Percentiles rank a stretch among this genome's conserved stretches.
These are phyloP conservation scores for Trapa incisa DNA, from an alignment of 345 rosid species.

Conservation along the genomic window DNA sequence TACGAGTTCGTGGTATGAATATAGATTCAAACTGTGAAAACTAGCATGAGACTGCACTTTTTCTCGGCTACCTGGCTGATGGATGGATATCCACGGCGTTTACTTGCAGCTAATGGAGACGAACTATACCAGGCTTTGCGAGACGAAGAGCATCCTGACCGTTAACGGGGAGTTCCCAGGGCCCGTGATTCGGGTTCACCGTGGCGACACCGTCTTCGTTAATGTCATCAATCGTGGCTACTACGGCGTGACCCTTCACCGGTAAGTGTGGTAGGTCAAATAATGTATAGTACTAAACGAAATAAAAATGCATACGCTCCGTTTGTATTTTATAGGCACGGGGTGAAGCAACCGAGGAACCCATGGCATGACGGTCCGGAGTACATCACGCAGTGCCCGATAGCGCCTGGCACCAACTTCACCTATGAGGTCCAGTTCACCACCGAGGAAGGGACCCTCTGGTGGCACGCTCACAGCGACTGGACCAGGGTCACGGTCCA, in stretches of 20 bases:
- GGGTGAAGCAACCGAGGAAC: slow-evolving; percentile 18
- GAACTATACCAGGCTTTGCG: slow-evolving; percentile 16
- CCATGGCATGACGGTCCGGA: slow-evolving; percentile 23
- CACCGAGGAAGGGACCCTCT: slow-evolving; percentile 22
- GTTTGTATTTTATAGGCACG: slow-evolving; percentile 12
- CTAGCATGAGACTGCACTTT: too few relatives aligned
- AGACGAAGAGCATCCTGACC: slow-evolving; percentile 22
- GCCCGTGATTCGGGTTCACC: slow-evolving; percentile 14
- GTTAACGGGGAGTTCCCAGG: slow-evolving; percentile 25
- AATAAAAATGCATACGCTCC: too few relatives aligned
- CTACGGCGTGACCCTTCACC: slow-evolving; percentile 20
- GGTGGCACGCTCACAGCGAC: slow-evolving; percentile 37
- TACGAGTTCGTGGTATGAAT: too few relatives aligned
- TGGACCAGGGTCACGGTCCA: slow-evolving; percentile 29
- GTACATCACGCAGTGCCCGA: slow-evolving; percentile 18
- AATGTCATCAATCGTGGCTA: slow-evolving; percentile 13
- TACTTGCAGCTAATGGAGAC: slow-evolving; percentile 17
- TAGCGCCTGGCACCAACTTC: slow-evolving; percentile 8
- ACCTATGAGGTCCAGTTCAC: slow-evolving; percentile 17
- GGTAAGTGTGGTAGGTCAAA: slow-evolving; percentile 4
- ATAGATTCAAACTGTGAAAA: too few relatives aligned
- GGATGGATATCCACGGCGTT: too few relatives aligned
- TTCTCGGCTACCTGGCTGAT: too few relatives aligned
- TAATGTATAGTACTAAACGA: too few relatives aligned
- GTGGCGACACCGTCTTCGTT: slow-evolving; percentile 17